A percentile compares a stretch with the other conserved stretches of the same genome.
These are phyloP conservation scores for Talaromyces sp. DNA, from an alignment of 2,329 filamentous ascomycete species.

Conservation along the genomic window DNA sequence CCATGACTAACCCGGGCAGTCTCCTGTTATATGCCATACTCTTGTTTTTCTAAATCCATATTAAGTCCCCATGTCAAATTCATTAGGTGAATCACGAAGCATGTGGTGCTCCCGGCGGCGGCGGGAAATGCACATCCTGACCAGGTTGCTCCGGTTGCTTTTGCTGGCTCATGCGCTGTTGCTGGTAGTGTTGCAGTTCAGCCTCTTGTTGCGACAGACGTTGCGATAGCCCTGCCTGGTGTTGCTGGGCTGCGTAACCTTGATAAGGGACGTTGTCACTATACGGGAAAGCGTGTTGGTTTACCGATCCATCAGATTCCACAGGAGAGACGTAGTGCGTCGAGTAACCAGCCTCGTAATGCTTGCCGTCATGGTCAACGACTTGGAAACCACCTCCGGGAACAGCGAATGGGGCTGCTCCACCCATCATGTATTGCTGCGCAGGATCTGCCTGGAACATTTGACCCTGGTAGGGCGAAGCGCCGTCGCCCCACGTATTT, in stretches of 20 bases:
- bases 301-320: background rate
- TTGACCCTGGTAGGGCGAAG: conserved; percentile 14
- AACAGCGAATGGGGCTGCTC: conserved; percentile 1
- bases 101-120: conserved; percentile 1
- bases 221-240: background rate
- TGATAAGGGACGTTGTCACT: background rate
- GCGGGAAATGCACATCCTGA: conserved; percentile 1
- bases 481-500: conserved; percentile 18
- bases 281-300: conserved; percentile 8
- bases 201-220: background rate
- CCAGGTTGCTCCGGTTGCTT: background rate
- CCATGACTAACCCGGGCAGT: background rate
- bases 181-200: background rate
- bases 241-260: background rate
- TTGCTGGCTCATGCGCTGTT: background rate
- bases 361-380: conserved; percentile 22
- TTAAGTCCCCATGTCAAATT: background rate
- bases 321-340: conserved; percentile 11
- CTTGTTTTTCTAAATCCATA: background rate
- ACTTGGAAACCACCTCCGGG: conserved; percentile 19
- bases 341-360: conserved; percentile 17
- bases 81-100: background rate
- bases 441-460: background rate
- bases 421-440: conserved; percentile 5
- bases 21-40: background rate